These are phyloP conservation scores for Fusarium mangiferae DNA, from an alignment of 2,329 filamentous ascomycete genomes.

Conservation along the genomic window DNA sequence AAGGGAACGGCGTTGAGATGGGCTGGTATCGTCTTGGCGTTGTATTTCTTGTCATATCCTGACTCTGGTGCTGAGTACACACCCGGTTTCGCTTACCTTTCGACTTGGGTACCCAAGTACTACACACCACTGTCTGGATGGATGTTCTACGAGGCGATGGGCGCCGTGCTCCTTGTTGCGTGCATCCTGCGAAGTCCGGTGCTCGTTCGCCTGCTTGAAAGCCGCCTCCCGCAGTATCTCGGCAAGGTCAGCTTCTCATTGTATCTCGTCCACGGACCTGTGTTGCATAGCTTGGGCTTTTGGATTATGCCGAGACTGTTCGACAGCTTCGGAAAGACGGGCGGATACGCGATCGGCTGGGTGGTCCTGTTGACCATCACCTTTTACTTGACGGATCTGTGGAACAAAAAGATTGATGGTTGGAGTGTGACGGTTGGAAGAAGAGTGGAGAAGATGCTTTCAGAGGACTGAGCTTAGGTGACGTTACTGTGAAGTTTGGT, in stretches of 20 bases:
- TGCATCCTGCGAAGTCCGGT: constrained; percentile 49
- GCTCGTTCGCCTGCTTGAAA: constrained; percentile 46
- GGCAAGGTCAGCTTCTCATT: constrained; percentile 54
- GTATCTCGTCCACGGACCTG: constrained; percentile 62
- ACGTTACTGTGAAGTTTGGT: not conserved
- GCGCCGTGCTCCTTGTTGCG: constrained; percentile 50
- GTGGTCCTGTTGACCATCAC: constrained; percentile 45
- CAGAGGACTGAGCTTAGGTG: constrained; percentile 12
- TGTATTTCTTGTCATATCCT: constrained; percentile 54
- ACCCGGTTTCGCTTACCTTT: constrained; percentile 50
- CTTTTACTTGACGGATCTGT: constrained; percentile 50
- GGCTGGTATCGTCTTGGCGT: constrained; percentile 45
- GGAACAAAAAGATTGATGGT: constrained; percentile 49
- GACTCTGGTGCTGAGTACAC: constrained; percentile 53
- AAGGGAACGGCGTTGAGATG: constrained; percentile 41
- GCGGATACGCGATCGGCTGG: constrained; percentile 49
- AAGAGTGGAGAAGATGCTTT: constrained; percentile 45
- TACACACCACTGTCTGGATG: constrained; percentile 51
- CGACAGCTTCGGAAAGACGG: constrained; percentile 47
- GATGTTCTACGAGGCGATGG: constrained; percentile 54
- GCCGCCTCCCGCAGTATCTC: constrained; percentile 49
- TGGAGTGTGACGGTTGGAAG: constrained; percentile 53
- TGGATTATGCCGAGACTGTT: constrained; percentile 60
- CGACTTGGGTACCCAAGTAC: constrained; percentile 49
- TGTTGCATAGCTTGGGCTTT: constrained; percentile 69